Base-by-base conservation (phyloP, 2,329 filamentous ascomycete species). In the Knoxdaviesia capensis region DNA sequence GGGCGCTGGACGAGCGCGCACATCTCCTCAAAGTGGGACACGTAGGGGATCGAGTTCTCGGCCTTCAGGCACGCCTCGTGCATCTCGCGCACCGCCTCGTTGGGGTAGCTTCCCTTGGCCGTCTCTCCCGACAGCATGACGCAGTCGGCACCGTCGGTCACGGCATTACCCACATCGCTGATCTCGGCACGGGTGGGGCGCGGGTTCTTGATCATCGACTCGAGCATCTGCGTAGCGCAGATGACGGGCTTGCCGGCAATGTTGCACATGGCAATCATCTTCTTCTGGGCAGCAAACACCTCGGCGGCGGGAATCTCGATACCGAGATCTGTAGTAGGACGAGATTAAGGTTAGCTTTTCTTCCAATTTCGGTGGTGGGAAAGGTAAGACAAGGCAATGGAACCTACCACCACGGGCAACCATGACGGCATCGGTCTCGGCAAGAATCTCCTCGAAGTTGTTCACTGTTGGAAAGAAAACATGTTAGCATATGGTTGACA, bases 191-290 rank as follows among this genome's bases (percentile, higher is more conserved):
- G 86, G 49, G 90, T 98, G 41, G 90, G 90, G 48, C 90, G 84
- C 51, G 90, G 90, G 72, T 98, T 98, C 74, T 94, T 94, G 64
- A 94, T 98, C 90, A 98, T 98, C 49, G 86, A 94, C 75, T 98
- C 90, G 36, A 98, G 76, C 90, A 98, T 98, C 71, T 98, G 90
- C 36, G 90, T 98, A 46, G 90, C 90, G 65, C 88, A 96, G 61
- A 98, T 94, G 61, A 88, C 87, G 52, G 90, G 90, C 75, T 98
- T 98, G 64, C 90, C 90, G 52, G 86, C 87, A 58, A 94, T 78
- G 72, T 98, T 98, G 77, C 90, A 98, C 79, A 96, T 96, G 65
- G 90, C 87, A 64, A 98, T 98, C 75, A 98, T 87, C 84, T 98
- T 98, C 81, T 98, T 98, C 73, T 98, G 90, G 44, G 90, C 90